Percentiles rank a stretch among this genome's conserved stretches.
Conservation (phyloP, 345 rosid genomes). For the Citrus glauca region DNA sequence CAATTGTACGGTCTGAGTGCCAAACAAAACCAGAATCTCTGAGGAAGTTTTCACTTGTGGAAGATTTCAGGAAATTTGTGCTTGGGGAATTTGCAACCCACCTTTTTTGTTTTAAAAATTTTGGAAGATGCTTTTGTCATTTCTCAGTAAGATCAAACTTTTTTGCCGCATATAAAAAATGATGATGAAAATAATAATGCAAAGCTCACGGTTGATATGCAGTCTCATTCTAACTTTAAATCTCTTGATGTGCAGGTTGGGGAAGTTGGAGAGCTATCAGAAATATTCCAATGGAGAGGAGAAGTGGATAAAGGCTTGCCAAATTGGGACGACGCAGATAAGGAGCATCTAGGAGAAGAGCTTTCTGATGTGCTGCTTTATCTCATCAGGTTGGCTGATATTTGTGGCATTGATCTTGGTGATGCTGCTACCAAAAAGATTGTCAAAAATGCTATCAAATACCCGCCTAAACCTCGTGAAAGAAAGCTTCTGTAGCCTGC, state of each 20-base stretch:
- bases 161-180: background rate
- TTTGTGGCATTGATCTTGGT: slow-evolving; percentile 46
- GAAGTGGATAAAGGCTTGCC: slow-evolving; percentile 49
- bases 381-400: slow-evolving; percentile 44
- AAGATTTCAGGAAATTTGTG: background rate
- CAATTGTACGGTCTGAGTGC: background rate
- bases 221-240: background rate
- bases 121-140: slow-evolving; percentile 6
- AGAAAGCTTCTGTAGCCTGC: background rate
- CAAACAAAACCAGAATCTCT: background rate
- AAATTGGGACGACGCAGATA: slow-evolving; percentile 40
- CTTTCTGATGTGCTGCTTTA: slow-evolving; percentile 49
- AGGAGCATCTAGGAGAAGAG: slow-evolving; percentile 49
- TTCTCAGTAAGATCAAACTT: background rate
- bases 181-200: background rate
- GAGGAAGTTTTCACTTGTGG: background rate
- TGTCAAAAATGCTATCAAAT: slow-evolving; percentile 41
- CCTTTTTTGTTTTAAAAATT: background rate
- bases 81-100: background rate
- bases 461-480: slow-evolving; percentile 29
- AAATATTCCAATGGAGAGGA: slow-evolving; percentile 52
- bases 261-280: slow-evolving; percentile 44
- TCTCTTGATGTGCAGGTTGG: slow-evolving; percentile 26
- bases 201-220: background rate
- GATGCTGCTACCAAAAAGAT: slow-evolving; percentile 39